These are phyloP conservation scores for Trifolium pratense DNA, from an alignment of 306 rosid genomes.

Conservation along the genomic window DNA sequence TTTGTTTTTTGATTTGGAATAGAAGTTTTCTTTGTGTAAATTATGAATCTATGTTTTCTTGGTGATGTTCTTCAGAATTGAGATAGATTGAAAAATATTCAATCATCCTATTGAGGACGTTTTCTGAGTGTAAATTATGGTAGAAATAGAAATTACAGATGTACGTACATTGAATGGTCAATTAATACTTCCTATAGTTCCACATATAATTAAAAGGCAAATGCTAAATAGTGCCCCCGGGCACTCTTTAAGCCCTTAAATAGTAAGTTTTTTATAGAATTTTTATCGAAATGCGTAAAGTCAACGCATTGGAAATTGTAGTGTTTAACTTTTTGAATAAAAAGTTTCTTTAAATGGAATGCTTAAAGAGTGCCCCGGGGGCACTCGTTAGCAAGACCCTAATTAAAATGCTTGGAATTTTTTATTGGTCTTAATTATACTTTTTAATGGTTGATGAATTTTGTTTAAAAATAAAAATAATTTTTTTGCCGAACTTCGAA, in stretches of 20 bases:
- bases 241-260: too few species aligned
- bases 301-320: too few species aligned
- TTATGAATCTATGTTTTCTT: slow-evolving; percentile 9
- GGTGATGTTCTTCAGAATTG: slow-evolving; percentile 37
- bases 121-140: slow-evolving; percentile 39
- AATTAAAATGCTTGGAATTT: neutral
- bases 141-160: slow-evolving; percentile 14
- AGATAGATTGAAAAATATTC: slow-evolving; percentile 20
- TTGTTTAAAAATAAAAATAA: too few species aligned
- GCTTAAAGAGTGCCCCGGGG: too few species aligned
- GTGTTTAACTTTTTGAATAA: too few species aligned
- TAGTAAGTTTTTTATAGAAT: too few species aligned
- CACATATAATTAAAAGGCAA: neutral
- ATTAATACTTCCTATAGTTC: neutral
- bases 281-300: too few species aligned
- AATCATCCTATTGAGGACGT: slow-evolving; percentile 20
- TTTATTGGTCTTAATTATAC: neutral
- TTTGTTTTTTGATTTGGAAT: slow-evolving; percentile 15
- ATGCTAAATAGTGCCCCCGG: too few species aligned
- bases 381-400: too few species aligned
- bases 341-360: too few species aligned
- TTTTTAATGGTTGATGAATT: too few species aligned
- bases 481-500: too few species aligned
- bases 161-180: slow-evolving; percentile 32
- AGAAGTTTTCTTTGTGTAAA: slow-evolving; percentile 37